Evolutionary conservation across 78 protist genomes (phyloP).

Genomic region (Parvularia atlantis): DNA sequence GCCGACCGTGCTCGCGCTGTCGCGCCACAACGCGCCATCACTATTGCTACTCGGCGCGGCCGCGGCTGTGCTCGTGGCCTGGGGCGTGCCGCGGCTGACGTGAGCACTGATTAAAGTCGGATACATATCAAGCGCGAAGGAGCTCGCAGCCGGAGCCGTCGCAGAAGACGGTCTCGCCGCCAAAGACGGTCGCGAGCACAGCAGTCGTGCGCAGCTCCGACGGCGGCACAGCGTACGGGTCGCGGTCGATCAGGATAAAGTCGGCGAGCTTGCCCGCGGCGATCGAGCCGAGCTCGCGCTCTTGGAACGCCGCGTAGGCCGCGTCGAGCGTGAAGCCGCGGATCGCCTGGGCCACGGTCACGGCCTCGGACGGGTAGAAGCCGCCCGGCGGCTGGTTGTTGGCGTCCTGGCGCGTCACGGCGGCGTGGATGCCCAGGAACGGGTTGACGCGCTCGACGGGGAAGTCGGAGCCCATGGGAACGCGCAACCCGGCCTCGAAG

Average conservation of each 20-base stretch:
- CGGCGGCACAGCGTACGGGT: not conserved
- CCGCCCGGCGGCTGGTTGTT: not conserved
- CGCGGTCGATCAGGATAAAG: not conserved
- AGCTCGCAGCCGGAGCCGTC: too few relatives aligned
- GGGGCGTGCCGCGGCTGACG: too few relatives aligned
- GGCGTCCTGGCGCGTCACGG: not conserved
- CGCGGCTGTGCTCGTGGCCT: too few relatives aligned
- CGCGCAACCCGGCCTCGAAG: not conserved
- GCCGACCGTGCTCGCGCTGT: too few relatives aligned
- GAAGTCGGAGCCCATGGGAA: conserved; percentile 7
- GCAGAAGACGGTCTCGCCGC: too few relatives aligned
- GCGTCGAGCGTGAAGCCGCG: conserved; percentile 5
- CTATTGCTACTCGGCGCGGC: too few relatives aligned
- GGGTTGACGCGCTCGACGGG: not conserved
- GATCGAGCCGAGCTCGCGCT: not conserved
- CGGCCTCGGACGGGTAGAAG: not conserved
- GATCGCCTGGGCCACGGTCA: not conserved
- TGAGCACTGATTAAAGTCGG: too few relatives aligned
- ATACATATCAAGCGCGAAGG: too few relatives aligned
- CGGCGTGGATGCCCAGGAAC: conserved; percentile 3
- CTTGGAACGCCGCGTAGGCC: not conserved
- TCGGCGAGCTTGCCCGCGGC: not conserved
- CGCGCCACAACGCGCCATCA: too few relatives aligned
- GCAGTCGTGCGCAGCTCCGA: too few relatives aligned
- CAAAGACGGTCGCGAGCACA: too few relatives aligned